Percentiles rank a stretch among this genome's conserved stretches.
These are phyloP conservation scores for Neofusicoccum cordaticola DNA, from an alignment of 2,329 filamentous ascomycete species.

Conservation along the genomic window DNA sequence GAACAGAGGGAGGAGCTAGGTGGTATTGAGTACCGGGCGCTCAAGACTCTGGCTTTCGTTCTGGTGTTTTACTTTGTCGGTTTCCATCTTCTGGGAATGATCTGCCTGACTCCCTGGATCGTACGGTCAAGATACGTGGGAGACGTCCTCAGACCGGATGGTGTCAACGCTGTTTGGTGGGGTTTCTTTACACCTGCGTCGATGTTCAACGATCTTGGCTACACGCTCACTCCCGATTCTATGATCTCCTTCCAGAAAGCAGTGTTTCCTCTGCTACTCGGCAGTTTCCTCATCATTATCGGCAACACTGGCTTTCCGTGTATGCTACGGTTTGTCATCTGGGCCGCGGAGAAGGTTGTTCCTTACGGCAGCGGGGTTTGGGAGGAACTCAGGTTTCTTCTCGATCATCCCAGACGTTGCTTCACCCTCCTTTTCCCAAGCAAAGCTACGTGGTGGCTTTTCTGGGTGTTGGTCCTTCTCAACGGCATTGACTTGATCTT, in stretches of 20 bases:
- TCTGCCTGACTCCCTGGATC: conserved; percentile 80
- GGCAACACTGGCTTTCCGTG: conserved; percentile 95
- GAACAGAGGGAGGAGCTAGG: conserved; percentile 93
- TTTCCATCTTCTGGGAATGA: conserved; percentile 73
- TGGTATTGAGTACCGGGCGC: conserved; percentile 89
- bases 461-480: conserved; percentile 76
- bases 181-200: conserved; percentile 84
- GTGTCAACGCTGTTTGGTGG: conserved; percentile 78
- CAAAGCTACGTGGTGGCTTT: conserved; percentile 92
- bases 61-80: conserved; percentile 77
- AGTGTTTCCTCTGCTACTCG: conserved; percentile 70
- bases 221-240: conserved; percentile 86
- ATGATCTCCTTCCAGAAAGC: conserved; percentile 86
- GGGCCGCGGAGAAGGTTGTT: conserved; percentile 67
- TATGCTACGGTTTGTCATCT: conserved; percentile 91
- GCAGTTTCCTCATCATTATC: conserved; percentile 85
- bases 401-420: conserved; percentile 92
- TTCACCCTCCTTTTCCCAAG: conserved; percentile 93
- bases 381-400: conserved; percentile 85
- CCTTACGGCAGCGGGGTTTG: conserved; percentile 68
- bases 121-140: conserved; percentile 61
- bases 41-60: conserved; percentile 81
- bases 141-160: conserved; percentile 57
- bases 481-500: conserved; percentile 85
- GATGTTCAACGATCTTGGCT: conserved; percentile 92